Evolutionary conservation across 2,329 filamentous ascomycete species (phyloP), one percentile per base, ranked within the genome.

Genomic region (Diaporthe sp.): DNA sequence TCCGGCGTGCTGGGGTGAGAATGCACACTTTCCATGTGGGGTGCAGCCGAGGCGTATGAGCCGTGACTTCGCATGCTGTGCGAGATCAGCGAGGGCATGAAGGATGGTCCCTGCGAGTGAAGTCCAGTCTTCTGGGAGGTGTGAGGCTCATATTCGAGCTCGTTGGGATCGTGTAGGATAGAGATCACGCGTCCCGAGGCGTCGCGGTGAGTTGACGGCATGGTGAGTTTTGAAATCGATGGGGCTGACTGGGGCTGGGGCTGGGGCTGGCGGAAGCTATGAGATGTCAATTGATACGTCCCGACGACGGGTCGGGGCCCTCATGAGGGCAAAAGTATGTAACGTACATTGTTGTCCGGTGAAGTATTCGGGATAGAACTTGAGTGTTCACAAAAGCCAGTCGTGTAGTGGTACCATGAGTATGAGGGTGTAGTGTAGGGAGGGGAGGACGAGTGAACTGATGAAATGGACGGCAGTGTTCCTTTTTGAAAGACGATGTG

Each of bases 1-100:
- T 89, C 88, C 42, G 91, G 90, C 0, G 89, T 89, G 78, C 86
- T 86, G 67, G 88, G 86, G 28, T 88, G 87, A 5, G 87, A 87
- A 53, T 4, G 88, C 59, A 73, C 69, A 25, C 34, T 53, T 39
- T 61, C 49, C 37, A 39, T 73, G 49, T 65, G 62, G 31, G 55
- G 44, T 49, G 61, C 61, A 17, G 34, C 55, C 34, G 53, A 44
- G 28, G 73, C 42, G 55, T 73, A 71, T 17, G 55, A 58, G 57
- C 28, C 58, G 49, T 76, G 73, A 19, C 31, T 8, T 69, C 51
- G 49, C n/a, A 51, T 34, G 62, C 49, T 57, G 28, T 73, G 71
- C 25, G 71, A 12, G 19, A 73, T 39, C 22, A 65, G n/a, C 34
- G 62, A 31, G 1, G 70, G 25, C 58, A 28, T 25, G 37, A 62